Conservation (phyloP, 192 early-diverging fungal species). For the Backusella circina region DNA sequence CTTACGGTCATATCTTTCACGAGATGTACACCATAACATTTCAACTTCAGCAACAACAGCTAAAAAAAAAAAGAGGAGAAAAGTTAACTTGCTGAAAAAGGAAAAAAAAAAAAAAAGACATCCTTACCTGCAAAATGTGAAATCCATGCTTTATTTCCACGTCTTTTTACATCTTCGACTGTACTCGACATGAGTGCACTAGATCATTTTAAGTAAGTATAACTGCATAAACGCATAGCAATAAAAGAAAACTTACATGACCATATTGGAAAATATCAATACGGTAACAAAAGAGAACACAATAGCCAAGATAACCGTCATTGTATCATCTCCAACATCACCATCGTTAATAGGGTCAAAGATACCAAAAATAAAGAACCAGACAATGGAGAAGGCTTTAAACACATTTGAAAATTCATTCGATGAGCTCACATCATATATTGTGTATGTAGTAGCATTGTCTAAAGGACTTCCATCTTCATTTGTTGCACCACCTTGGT, state of each 20-base stretch:
- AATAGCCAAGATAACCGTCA: background rate
- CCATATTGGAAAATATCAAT: slow-evolving; percentile 12
- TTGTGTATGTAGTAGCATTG: background rate
- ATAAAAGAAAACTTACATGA: slow-evolving; percentile 12
- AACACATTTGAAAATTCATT: background rate
- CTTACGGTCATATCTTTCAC: background rate
- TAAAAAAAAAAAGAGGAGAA: background rate
- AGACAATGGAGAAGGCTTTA: background rate
- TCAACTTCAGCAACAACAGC: slow-evolving; percentile 5
- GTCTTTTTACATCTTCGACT: slow-evolving; percentile 4
- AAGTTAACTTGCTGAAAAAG: background rate
- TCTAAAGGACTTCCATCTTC: too few species aligned
- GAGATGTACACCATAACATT: slow-evolving; percentile 1
- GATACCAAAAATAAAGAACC: slow-evolving; percentile 11
- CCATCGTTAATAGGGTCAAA: slow-evolving; percentile 8
- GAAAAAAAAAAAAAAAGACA: background rate
- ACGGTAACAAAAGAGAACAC: slow-evolving; percentile 11
- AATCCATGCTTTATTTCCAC: slow-evolving; percentile 9
- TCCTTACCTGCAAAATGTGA: slow-evolving; percentile 6
- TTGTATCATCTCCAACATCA: background rate
- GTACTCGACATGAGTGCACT: slow-evolving; percentile 9
- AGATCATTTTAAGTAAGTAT: background rate
- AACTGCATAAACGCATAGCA: background rate
- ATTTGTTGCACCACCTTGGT: background rate
- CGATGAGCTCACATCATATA: background rate